Base-by-base conservation (phyloP, 495 filamentous ascomycete genomes). In the Alectoria sarmentosa region DNA sequence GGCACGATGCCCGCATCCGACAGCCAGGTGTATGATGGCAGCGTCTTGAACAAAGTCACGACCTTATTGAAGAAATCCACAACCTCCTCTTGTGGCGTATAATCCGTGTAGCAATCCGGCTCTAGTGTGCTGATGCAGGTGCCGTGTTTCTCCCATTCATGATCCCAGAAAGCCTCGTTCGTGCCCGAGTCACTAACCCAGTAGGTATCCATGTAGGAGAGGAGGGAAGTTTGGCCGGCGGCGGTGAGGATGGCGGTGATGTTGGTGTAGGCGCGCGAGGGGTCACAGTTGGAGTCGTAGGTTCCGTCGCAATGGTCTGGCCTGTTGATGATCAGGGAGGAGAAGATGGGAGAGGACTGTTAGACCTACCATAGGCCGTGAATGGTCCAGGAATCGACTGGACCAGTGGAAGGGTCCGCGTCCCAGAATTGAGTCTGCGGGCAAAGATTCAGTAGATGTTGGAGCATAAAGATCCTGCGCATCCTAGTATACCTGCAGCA, bases 91-190 rank as follows among this genome's bases (percentile, higher is more conserved):
- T 83, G 81, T 0, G 80, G 78, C 34, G 76, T 73, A 72, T 95
- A 91, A 30, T 77, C 74, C 17, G 75, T 77, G 73, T 95, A 96
- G 78, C 92, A 96, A 55, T 75, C 74, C 0, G 91, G 82, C 17
- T 87, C 80, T 3, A 96, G 79, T 3, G 80, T 83, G 67, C 81
- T 83, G 61, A 83, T 77, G 63, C 81, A 83, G 54, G 81, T 83
- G 11, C 81, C 91, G 69, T 96, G 92, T 70, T 94, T 96, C 70
- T 83, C 85, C 88, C 88, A 96, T 71, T 96, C 91, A 69, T 95
- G 90, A 69, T 88, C 76, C 91, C 90, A 96, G 60, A 96, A 80
- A 34, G 78, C 75, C 58, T 85, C 80, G 68, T 89, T 87, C 56
- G 85, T 78, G 37, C 90, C 86, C 55, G 79, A 70, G 69, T 82